phyloP scores from a whole-genome alignment of 768 basidiomycete species.

The Tylopilus balloui region DNA sequence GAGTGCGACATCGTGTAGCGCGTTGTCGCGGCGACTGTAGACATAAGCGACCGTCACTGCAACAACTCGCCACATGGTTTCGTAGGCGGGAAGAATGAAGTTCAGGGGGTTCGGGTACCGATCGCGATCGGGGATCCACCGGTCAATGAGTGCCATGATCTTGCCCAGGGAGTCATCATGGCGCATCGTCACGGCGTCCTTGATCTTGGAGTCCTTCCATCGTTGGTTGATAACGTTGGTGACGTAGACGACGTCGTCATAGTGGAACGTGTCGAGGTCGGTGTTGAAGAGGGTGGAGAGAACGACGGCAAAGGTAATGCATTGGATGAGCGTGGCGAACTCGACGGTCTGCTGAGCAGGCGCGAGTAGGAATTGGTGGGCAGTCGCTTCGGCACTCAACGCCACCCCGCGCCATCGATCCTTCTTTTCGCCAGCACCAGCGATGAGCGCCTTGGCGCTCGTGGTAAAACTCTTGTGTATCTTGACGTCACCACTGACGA shows the following conservation, averaged over 20 bases:
- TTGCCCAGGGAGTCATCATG: constrained; percentile 29
- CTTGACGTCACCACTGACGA: constrained; percentile 39
- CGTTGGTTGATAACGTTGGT: constrained; percentile 37
- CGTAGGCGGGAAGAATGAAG: constrained; percentile 56
- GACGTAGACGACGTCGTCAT: constrained; percentile 37
- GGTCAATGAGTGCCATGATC: constrained; percentile 27
- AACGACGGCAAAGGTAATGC: constrained; percentile 40
- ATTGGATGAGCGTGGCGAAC: constrained; percentile 41
- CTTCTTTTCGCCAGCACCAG: neutral
- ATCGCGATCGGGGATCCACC: constrained; percentile 35
- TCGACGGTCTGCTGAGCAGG: neutral
- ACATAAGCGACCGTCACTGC: constrained; percentile 39
- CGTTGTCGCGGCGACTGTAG: constrained; percentile 23
- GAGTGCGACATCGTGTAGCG: constrained; percentile 25
- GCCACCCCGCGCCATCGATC: constrained; percentile 15
- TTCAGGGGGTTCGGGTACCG: constrained; percentile 39
- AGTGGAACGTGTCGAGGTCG: constrained; percentile 26
- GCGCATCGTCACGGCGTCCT: constrained; percentile 6
- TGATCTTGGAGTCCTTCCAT: constrained; percentile 24
- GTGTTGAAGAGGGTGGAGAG: constrained; percentile 39
- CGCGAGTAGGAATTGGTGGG: constrained; percentile 14
- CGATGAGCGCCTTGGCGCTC: constrained; percentile 21
- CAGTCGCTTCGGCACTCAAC: constrained; percentile 11
- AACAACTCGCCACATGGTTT: constrained; percentile 62
- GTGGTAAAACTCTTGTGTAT: constrained; percentile 28